Percentiles rank a stretch among this genome's conserved stretches.
Conservation (phyloP, 2,329 filamentous ascomycete species). For the Aspergillus neoniger region DNA sequence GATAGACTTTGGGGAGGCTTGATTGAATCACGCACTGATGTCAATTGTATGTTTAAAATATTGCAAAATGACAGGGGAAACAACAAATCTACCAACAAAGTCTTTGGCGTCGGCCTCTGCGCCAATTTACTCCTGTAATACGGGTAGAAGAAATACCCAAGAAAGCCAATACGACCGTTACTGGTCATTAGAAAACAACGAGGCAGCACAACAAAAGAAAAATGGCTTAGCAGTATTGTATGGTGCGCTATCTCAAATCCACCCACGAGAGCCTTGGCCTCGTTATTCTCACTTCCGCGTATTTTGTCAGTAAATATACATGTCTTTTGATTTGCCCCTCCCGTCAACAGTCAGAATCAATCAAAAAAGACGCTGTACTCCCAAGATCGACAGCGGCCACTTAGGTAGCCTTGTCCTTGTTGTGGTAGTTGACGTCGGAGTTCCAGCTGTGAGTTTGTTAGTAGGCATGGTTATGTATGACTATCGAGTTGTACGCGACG, state of each 20-base stretch:
- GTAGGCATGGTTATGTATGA: neutral
- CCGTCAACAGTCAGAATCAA: constrained; percentile 3
- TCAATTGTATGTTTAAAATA: neutral
- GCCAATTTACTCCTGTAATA: neutral
- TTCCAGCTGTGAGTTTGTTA: constrained; percentile 72
- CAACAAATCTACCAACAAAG: too few species aligned
- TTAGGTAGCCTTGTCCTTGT: constrained; percentile 71
- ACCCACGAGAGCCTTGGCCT: neutral
- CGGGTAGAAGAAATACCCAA: neutral
- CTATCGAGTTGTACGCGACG: neutral
- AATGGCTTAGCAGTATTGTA: constrained; percentile 17
- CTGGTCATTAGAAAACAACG: neutral
- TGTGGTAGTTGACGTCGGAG: constrained; percentile 92
- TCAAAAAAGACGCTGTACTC: constrained; percentile 8
- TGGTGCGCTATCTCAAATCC: constrained; percentile 20
- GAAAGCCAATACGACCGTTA: neutral
- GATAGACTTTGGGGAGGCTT: neutral
- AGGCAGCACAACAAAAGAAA: constrained; percentile 16
- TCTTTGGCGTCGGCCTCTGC: too few species aligned
- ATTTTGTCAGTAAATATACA: constrained; percentile 36
- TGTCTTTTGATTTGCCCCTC: constrained; percentile 15
- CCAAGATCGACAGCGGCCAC: constrained; percentile 7
- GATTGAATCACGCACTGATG: neutral
- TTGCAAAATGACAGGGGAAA: neutral
- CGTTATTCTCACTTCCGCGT: constrained; percentile 13